These are phyloP conservation scores for Mycena leptocephala DNA, from an alignment of 768 basidiomycete species.

Conservation along the genomic window DNA sequence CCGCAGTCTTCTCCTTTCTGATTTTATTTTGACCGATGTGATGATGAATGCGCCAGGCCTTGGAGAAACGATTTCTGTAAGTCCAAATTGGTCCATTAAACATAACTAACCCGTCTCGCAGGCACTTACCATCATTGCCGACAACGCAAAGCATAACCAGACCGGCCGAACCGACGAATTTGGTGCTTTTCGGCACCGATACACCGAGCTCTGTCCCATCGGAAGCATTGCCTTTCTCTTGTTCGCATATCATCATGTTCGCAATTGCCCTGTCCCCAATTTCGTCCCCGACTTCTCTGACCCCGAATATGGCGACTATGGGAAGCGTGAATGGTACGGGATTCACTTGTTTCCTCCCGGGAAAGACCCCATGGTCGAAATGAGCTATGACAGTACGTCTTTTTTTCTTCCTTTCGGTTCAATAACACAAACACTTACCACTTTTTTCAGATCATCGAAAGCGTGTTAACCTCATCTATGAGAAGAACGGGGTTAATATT, in stretches of 20 bases:
- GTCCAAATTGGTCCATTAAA: no score
- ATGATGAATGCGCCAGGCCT: conserved; percentile 23
- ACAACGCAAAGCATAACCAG: conserved; percentile 52
- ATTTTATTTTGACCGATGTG: conserved; percentile 33
- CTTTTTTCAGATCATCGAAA: no score
- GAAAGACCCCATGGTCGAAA: neutral
- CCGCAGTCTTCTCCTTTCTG: conserved; percentile 33
- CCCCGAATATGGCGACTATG: conserved; percentile 43
- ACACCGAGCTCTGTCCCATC: no score
- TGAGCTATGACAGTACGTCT: conserved; percentile 15
- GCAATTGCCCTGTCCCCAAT: conserved; percentile 31
- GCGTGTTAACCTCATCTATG: no score
- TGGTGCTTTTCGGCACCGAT: conserved; percentile 47
- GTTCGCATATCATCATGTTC: conserved; percentile 50
- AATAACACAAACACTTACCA: no score
- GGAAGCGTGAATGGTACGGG: conserved; percentile 43
- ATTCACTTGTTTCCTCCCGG: conserved; percentile 40
- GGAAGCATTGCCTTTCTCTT: conserved; percentile 46
- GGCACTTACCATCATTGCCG: conserved; percentile 46
- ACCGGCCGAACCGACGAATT: conserved; percentile 51
- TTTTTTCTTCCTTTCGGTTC: no score
- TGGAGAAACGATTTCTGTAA: conserved; percentile 2
- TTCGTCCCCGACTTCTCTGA: conserved; percentile 48
- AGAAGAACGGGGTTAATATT: no score
- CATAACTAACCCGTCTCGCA: no score